A percentile compares a stretch with the other conserved stretches of the same genome.
Conservation (phyloP, 2,329 filamentous ascomycete genomes). For the Exserohilum turcica region DNA sequence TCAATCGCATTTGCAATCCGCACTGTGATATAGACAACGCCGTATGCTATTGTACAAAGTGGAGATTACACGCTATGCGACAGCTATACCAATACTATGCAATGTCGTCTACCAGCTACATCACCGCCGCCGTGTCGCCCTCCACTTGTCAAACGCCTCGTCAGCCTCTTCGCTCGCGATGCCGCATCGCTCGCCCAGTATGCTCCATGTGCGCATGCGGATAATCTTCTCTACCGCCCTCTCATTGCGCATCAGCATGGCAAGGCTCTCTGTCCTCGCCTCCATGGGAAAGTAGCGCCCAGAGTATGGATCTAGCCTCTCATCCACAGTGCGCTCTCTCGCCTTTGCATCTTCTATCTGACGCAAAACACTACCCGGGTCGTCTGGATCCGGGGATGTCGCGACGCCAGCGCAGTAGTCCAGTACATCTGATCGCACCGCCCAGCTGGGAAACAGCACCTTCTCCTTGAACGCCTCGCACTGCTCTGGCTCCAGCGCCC, state of each 20-base stretch:
- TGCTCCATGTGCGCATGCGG: constrained; percentile 77
- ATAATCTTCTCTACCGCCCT: constrained; percentile 78
- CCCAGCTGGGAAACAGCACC: constrained; percentile 88
- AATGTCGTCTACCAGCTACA: no score
- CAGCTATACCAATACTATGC: no score
- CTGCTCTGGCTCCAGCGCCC: constrained; percentile 63
- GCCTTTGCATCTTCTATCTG: constrained; percentile 73
- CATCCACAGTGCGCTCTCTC: constrained; percentile 77
- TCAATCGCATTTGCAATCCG: no score
- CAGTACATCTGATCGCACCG: constrained; percentile 78
- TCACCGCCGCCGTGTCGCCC: constrained; percentile 20
- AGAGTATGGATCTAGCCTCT: constrained; percentile 90
- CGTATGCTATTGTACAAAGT: constrained; percentile 7
- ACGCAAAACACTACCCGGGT: constrained; percentile 74
- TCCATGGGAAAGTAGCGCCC: constrained; percentile 80
- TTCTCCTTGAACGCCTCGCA: constrained; percentile 76
- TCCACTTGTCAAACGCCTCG: constrained; percentile 44
- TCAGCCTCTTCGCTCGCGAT: constrained; percentile 56
- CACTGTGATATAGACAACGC: no score
- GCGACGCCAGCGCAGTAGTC: constrained; percentile 90
- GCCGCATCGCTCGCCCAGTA: constrained; percentile 76
- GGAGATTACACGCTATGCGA: constrained; percentile 12
- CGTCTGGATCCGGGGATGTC: constrained; percentile 82
- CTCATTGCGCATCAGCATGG: constrained; percentile 74
- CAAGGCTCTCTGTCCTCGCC: constrained; percentile 78